Percentiles rank a stretch among this genome's conserved stretches.
Evolutionary conservation across 805 yeast species (phyloP).

Genomic region (Candida railenensis): DNA sequence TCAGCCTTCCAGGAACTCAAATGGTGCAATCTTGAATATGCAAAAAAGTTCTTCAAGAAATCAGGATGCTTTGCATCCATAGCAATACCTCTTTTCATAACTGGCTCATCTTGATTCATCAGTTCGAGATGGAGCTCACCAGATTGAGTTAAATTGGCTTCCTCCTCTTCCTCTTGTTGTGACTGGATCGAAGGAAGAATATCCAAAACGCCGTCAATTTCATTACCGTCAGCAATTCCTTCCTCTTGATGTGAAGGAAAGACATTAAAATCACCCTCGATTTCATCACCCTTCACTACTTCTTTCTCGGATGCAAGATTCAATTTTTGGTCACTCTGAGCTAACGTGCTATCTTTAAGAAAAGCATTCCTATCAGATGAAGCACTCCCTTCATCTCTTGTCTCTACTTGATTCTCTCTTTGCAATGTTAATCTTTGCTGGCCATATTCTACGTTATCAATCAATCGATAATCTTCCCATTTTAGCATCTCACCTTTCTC

Average conservation of each 20-base stretch:
- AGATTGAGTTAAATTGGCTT: conserved; percentile 10
- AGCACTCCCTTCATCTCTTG: not conserved
- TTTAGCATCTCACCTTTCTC: conserved; percentile 46
- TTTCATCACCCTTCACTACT: not conserved
- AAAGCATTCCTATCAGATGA: conserved; percentile 1
- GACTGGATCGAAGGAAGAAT: conserved; percentile 13
- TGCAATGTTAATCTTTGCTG: conserved; percentile 39
- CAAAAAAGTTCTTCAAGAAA: conserved; percentile 69
- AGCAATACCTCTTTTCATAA: not conserved
- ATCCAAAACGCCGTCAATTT: not conserved
- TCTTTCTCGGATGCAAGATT: not conserved
- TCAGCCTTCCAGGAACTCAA: conserved; percentile 84
- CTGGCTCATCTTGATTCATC: conserved; percentile 1
- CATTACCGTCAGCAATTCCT: conserved; percentile 1
- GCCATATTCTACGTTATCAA: conserved; percentile 52
- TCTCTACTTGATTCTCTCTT: not conserved
- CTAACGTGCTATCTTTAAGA: not conserved
- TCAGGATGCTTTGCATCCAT: conserved; percentile 75
- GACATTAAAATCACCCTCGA: too few relatives aligned
- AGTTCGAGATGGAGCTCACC: conserved; percentile 8
- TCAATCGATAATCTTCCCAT: conserved; percentile 67
- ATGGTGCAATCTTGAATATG: conserved; percentile 84
- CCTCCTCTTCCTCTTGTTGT: conserved; percentile 8
- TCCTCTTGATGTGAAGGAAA: too few relatives aligned
- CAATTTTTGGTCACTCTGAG: conserved; percentile 1